These are phyloP conservation scores for Ramularia endophylla DNA, from an alignment of 2,329 filamentous ascomycete genomes.

Conservation along the genomic window DNA sequence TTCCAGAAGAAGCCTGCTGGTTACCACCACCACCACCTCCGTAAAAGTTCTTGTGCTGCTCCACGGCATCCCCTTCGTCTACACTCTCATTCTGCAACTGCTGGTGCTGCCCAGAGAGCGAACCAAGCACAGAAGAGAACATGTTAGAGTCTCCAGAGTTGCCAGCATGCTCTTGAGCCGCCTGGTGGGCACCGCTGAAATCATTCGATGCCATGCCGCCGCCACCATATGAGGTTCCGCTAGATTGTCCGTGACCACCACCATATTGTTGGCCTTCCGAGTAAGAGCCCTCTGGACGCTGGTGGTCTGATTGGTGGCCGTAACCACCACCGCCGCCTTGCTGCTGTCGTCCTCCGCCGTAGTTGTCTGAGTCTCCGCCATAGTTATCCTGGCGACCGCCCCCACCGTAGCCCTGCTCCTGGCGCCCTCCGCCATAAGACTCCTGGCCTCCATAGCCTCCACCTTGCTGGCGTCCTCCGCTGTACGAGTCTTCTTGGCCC, in stretches of 20 bases:
- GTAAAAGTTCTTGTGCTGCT: slow-evolving; percentile 72
- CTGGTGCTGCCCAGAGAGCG: slow-evolving; percentile 50
- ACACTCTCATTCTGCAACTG: slow-evolving; percentile 47
- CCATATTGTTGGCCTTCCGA: slow-evolving; percentile 24
- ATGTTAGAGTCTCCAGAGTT: slow-evolving; percentile 44
- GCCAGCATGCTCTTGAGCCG: slow-evolving; percentile 52
- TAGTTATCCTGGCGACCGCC: too few relatives aligned
- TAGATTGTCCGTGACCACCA: slow-evolving; percentile 32
- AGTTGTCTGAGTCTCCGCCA: background rate
- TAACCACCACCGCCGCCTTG: slow-evolving; percentile 15
- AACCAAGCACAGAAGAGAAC: slow-evolving; percentile 52
- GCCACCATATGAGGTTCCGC: slow-evolving; percentile 39
- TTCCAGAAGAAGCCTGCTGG: slow-evolving; percentile 40
- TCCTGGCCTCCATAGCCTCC: slow-evolving; percentile 11
- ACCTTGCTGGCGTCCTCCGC: slow-evolving; percentile 5
- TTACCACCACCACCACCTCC: slow-evolving; percentile 45
- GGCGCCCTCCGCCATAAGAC: slow-evolving; percentile 8
- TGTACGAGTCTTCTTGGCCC: slow-evolving; percentile 5
- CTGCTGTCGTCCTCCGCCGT: slow-evolving; percentile 8
- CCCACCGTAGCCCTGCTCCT: slow-evolving; percentile 6
- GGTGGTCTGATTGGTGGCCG: slow-evolving; percentile 28
- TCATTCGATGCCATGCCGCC: slow-evolving; percentile 42
- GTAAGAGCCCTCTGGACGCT: slow-evolving; percentile 24
- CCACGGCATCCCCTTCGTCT: slow-evolving; percentile 61
- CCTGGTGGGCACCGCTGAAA: slow-evolving; percentile 47